A percentile compares a stretch with the other conserved stretches of the same genome.
phyloP scores from a whole-genome alignment of 305 asterid genomes.

The Salvia sclarea region DNA sequence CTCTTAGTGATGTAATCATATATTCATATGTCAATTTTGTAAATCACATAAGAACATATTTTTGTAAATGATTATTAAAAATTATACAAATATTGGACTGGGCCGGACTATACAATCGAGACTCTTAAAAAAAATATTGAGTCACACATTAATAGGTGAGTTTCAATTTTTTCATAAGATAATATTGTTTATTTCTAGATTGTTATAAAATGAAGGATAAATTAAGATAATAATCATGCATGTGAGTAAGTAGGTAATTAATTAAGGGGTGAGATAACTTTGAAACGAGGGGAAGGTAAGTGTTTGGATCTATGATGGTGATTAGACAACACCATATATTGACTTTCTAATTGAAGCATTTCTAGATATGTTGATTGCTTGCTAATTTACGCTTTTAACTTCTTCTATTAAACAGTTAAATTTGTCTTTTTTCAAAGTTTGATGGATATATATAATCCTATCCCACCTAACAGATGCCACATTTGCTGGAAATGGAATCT shows the following conservation, averaged over 20 bases:
- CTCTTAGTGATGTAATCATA: no score
- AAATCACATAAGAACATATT: no score
- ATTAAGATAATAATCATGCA: slow-evolving; percentile 13
- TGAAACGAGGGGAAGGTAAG: slow-evolving; percentile 26
- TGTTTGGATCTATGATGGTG: slow-evolving; percentile 27
- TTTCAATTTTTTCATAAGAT: not conserved
- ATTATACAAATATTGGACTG: no score
- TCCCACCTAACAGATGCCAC: slow-evolving; percentile 27
- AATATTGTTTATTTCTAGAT: not conserved
- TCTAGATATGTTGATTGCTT: slow-evolving; percentile 34
- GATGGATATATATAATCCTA: slow-evolving; percentile 11
- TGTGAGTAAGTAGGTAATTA: not conserved
- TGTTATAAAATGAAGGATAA: slow-evolving; percentile 1
- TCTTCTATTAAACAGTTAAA: slow-evolving; percentile 11
- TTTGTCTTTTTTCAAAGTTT: slow-evolving; percentile 23
- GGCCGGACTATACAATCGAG: not conserved
- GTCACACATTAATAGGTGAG: not conserved
- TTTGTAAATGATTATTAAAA: no score
- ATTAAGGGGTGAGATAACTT: slow-evolving; percentile 31
- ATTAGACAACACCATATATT: slow-evolving; percentile 26
- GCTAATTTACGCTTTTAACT: not conserved
- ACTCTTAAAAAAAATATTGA: no score
- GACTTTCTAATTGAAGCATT: slow-evolving; percentile 38
- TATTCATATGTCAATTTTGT: no score
- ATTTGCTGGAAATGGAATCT: not conserved